phyloP scores from a whole-genome alignment of 345 rosid species.

The Ricinus communis region DNA sequence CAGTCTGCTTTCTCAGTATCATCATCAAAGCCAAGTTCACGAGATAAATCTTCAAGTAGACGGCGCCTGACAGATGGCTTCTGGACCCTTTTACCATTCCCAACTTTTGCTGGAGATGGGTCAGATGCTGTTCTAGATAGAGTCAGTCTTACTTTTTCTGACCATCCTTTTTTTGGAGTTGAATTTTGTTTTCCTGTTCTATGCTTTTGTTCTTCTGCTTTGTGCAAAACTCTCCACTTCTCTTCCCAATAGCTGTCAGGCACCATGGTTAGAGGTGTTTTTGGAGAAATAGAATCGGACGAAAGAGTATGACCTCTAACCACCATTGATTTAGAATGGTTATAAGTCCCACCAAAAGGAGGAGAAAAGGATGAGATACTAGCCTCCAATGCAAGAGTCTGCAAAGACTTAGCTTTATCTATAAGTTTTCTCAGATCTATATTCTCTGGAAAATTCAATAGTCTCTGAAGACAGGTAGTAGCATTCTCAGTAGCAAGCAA shows the following conservation, averaged over 20 bases:
- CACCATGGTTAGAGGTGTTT: conserved; percentile 53
- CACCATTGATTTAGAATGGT: conserved; percentile 39
- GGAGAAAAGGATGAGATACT: conserved; percentile 34
- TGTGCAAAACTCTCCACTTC: conserved; percentile 77
- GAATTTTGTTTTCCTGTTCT: conserved; percentile 42
- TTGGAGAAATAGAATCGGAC: conserved; percentile 57
- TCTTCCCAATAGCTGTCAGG: conserved; percentile 97
- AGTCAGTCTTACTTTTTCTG: conserved; percentile 54
- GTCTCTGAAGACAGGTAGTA: conserved; percentile 85
- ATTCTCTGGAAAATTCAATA: conserved; percentile 76
- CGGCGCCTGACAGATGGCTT: conserved; percentile 54
- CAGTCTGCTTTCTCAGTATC: conserved; percentile 29
- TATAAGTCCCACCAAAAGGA: conserved; percentile 31
- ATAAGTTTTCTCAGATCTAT: conserved; percentile 59
- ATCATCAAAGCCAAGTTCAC: conserved; percentile 53
- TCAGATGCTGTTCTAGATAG: conserved; percentile 77
- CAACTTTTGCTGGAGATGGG: conserved; percentile 48
- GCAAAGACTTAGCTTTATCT: conserved; percentile 74
- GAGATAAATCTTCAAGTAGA: conserved; percentile 74
- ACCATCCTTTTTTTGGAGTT: conserved; percentile 64
- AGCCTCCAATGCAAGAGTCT: conserved; percentile 54
- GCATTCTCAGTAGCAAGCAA: conserved; percentile 89
- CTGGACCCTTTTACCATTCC: conserved; percentile 30
- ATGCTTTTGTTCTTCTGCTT: conserved; percentile 56
- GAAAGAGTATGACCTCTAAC: conserved; percentile 51